These are phyloP conservation scores for Ceratocystis variospora DNA, from an alignment of 2,329 filamentous ascomycete species.

Conservation along the genomic window DNA sequence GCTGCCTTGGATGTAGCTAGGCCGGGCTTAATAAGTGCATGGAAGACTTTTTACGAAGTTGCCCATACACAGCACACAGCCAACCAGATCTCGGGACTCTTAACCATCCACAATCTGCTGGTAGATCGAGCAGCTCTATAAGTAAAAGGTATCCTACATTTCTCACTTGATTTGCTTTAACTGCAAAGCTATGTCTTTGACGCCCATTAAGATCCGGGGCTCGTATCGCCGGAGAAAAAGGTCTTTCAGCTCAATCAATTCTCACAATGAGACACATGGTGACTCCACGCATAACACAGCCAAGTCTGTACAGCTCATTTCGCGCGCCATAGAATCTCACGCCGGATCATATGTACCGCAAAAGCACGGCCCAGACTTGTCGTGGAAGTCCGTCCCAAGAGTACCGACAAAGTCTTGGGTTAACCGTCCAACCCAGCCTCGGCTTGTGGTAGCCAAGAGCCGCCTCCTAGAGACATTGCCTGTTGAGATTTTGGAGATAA, in stretches of 20 bases:
- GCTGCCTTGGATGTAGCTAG: background rate
- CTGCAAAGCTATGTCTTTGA: background rate
- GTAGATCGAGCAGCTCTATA: no score
- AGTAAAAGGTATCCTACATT: background rate
- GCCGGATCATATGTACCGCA: background rate
- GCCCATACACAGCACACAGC: background rate
- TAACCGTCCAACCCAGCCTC: background rate
- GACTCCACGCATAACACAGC: background rate
- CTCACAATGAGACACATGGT: background rate
- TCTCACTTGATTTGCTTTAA: background rate
- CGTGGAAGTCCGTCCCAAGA: no score
- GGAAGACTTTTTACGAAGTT: background rate
- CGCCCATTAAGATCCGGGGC: background rate
- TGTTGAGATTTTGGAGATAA: constrained; percentile 39
- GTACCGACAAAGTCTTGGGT: background rate
- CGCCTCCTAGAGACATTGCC: constrained; percentile 31
- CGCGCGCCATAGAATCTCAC: background rate
- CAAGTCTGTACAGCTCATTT: background rate
- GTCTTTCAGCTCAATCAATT: background rate
- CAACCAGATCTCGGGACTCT: background rate
- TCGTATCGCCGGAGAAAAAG: background rate
- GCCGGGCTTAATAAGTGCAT: no score
- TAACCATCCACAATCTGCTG: no score
- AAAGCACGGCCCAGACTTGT: background rate
- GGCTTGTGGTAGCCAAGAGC: background rate